Base-by-base conservation (phyloP, 2,329 filamentous ascomycete genomes). In the Atkinsonella hypoxylon region DNA sequence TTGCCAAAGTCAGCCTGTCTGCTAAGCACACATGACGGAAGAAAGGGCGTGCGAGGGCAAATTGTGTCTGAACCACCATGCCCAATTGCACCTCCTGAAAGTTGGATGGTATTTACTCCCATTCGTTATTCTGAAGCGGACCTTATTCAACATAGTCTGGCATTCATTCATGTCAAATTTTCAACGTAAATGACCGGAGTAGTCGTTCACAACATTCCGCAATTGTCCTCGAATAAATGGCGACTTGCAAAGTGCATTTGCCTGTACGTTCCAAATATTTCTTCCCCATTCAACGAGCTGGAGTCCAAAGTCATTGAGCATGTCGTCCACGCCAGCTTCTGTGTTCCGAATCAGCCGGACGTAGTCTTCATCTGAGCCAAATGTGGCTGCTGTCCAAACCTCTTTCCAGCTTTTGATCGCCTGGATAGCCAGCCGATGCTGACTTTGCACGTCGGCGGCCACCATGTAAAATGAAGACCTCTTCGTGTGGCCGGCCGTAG, bases 401-500 rank as follows among this genome's bases (percentile, higher is more conserved):
- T 17, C 49, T 55, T 71, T 72, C 70, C 71, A 78, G 4, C 15
- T 44, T 3, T 55, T 41, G 2, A 78, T 54, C 0, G 71, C 68
- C 9, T 51, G 32, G 0, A 57, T 2, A 0, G 71, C 73, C 31
- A 64, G 59, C 0, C 55, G 42, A 17, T 54, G 52, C 3, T 60
- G 40, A 5, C 62, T 61, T 41, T 67, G 61, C 0, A 80, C 61
- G 3, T 69, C 56, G 1, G 59, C 67, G 2, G 75, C 75, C 10
- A 80, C 53, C 57, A 79, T 62, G 56, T 81, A 80, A 54, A 79
- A 81, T 0, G 74, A 78, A 0, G 70, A 74, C 4, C 69, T 61
- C 18, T 61, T 72, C 1, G 56, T 58, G 51, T 79, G 73, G 2
- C 52, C 56, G 1, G 8, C 58, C 1, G 8, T 54, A 0, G 72